Conservation (phyloP, 495 filamentous ascomycete genomes). For the Pseudotulostoma volvatum region DNA sequence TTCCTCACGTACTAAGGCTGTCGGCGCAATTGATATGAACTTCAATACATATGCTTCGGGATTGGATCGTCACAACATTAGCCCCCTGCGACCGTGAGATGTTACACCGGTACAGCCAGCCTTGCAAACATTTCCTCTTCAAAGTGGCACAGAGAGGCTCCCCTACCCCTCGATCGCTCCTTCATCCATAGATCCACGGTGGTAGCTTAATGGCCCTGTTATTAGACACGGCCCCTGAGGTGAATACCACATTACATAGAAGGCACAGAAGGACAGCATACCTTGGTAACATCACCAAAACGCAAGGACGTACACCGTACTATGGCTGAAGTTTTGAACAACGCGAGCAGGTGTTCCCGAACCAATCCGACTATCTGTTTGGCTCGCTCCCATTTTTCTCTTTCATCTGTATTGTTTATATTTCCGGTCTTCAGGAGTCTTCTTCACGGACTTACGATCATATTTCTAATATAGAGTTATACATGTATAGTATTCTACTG, state of each 20-base stretch:
- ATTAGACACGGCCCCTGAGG: not conserved
- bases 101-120: not conserved
- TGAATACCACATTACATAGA: not conserved
- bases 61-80: too few species aligned
- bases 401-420: too few species aligned
- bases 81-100: not conserved
- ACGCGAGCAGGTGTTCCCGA: too few species aligned
- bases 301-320: not conserved
- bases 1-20: not conserved
- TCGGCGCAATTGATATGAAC: not conserved
- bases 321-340: not conserved
- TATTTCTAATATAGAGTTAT: too few species aligned
- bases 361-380: too few species aligned
- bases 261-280: not conserved
- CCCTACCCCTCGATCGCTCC: not conserved
- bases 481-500: too few species aligned
- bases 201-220: conserved; percentile 1
- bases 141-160: not conserved
- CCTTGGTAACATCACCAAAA: not conserved
- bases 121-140: not conserved
- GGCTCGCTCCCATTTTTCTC: too few species aligned
- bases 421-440: too few species aligned
- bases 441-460: too few species aligned
- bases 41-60: too few species aligned
- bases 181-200: not conserved